Evolutionary conservation across 257 asterid species (phyloP).

Genomic region (Knoxia roxburghii): DNA sequence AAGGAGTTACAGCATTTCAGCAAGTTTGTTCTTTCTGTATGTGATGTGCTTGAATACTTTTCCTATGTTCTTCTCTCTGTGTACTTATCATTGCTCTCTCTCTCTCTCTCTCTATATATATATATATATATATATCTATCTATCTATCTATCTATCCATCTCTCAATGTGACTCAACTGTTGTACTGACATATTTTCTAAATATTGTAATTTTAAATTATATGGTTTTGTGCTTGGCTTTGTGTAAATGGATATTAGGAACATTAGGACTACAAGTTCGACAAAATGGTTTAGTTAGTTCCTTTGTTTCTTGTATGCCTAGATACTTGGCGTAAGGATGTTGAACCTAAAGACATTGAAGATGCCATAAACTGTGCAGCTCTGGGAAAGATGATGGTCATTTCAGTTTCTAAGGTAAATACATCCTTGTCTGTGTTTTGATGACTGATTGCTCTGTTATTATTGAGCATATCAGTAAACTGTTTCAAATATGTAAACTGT

Average conservation of each 20-base stretch:
- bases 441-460: neutral
- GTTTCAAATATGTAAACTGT: neutral
- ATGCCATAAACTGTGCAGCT: slow-evolving; percentile 58
- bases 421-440: slow-evolving; percentile 7
- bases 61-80: neutral
- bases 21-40: slow-evolving; percentile 98
- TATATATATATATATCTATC: no score
- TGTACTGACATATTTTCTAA: neutral
- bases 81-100: neutral
- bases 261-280: neutral
- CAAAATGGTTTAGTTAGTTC: neutral
- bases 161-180: neutral
- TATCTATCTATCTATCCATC: no score
- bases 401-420: slow-evolving; percentile 73
- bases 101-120: neutral
- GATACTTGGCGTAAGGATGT: slow-evolving; percentile 94
- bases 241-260: neutral
- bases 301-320: slow-evolving; percentile 19
- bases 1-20: slow-evolving; percentile 89
- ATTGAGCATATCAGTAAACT: neutral
- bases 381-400: slow-evolving; percentile 62
- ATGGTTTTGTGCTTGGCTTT: neutral
- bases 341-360: slow-evolving; percentile 49
- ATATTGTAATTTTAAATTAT: neutral
- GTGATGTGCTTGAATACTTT: slow-evolving; percentile 20